These are phyloP conservation scores for Acacia confusa DNA, from an alignment of 306 rosid genomes.

Conservation along the genomic window DNA sequence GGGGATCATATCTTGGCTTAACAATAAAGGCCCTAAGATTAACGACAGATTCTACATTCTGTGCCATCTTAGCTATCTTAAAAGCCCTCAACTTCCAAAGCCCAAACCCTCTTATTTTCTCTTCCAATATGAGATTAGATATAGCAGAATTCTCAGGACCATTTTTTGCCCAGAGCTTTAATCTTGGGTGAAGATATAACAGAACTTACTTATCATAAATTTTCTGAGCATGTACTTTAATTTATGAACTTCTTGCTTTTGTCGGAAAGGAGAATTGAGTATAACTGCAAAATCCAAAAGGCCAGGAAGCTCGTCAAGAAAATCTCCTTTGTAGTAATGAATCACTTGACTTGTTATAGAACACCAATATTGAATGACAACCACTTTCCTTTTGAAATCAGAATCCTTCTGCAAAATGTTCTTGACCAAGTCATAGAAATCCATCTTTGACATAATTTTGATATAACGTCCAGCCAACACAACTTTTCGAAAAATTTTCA, in stretches of 20 bases:
- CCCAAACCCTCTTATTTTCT: too few relatives aligned
- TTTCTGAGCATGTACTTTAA: constrained; percentile 50
- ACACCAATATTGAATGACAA: constrained; percentile 79
- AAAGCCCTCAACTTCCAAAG: too few relatives aligned
- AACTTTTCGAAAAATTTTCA: constrained; percentile 77
- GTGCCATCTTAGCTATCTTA: too few relatives aligned
- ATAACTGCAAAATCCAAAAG: constrained; percentile 76
- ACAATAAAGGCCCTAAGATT: too few relatives aligned
- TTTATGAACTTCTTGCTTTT: constrained; percentile 54
- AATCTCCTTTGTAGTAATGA: constrained; percentile 93
- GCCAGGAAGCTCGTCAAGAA: constrained; percentile 96
- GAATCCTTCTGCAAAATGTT: constrained; percentile 75
- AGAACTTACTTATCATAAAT: constrained; percentile 72
- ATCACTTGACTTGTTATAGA: constrained; percentile 86
- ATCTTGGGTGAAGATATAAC: constrained; percentile 75
- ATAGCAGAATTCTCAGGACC: constrained; percentile 39
- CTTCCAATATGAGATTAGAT: constrained; percentile 61
- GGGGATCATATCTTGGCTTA: too few relatives aligned
- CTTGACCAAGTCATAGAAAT: constrained; percentile 73
- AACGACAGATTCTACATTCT: too few relatives aligned
- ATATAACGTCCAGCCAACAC: constrained; percentile 89
- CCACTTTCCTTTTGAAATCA: constrained; percentile 76
- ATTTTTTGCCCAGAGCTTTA: constrained; percentile 54
- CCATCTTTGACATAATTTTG: constrained; percentile 91
- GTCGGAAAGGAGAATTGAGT: constrained; percentile 59